A percentile compares a stretch with the other conserved stretches of the same genome.
Evolutionary conservation across 2,329 filamentous ascomycete species (phyloP).

Genomic region (Talaromyces atroroseus): DNA sequence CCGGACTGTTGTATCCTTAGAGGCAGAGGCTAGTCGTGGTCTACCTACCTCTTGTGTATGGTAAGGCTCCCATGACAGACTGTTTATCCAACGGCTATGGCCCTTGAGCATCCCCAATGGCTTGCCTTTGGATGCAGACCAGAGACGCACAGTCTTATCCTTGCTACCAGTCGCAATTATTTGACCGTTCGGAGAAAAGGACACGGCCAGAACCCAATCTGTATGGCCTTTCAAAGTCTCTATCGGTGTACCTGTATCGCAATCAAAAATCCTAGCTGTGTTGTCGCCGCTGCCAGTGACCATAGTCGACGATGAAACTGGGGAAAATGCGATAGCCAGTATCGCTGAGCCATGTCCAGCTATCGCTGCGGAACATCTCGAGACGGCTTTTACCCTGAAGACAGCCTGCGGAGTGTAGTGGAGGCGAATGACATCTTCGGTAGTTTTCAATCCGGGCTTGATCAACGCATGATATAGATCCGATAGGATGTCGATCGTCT

Average conservation of each 20-base stretch:
- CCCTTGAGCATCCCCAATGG: constrained; percentile 71
- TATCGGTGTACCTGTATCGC: constrained; percentile 83
- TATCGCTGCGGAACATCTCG: constrained; percentile 81
- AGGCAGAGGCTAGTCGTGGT: constrained; percentile 75
- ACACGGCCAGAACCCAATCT: constrained; percentile 82
- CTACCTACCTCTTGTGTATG: constrained; percentile 71
- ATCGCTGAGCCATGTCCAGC: constrained; percentile 90
- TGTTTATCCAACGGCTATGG: constrained; percentile 84
- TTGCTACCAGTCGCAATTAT: constrained; percentile 84
- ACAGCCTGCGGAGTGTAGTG: constrained; percentile 79
- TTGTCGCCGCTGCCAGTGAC: constrained; percentile 88
- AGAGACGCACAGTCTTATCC: constrained; percentile 86
- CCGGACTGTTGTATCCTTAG: constrained; percentile 81
- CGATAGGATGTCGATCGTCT: constrained; percentile 42
- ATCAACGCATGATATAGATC: constrained; percentile 49
- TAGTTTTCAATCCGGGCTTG: constrained; percentile 47
- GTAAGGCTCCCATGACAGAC: constrained; percentile 87
- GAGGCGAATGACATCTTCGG: constrained; percentile 58
- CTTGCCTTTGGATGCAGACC: constrained; percentile 78
- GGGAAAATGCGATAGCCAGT: constrained; percentile 78
- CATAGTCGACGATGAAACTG: constrained; percentile 66
- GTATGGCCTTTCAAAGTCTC: constrained; percentile 82
- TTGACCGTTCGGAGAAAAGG: constrained; percentile 77
- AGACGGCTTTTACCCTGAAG: constrained; percentile 87
- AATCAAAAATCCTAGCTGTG: constrained; percentile 90